Evolutionary conservation across 2,329 filamentous ascomycete species (phyloP).

Genomic region (Colletotrichum lupini): DNA sequence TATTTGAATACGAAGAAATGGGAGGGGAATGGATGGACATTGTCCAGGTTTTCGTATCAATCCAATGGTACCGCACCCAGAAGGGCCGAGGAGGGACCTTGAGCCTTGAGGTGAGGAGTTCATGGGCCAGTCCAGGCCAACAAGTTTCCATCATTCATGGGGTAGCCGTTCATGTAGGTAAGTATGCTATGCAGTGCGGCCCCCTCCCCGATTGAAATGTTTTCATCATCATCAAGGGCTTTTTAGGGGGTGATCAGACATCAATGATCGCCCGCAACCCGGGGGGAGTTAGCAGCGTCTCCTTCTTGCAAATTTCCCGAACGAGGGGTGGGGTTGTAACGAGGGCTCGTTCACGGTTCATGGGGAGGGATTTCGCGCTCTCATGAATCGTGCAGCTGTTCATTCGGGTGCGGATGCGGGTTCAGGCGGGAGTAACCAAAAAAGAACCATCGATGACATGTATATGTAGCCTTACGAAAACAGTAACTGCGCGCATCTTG

Average conservation of each 20-base stretch:
- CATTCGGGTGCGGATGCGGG: constrained; percentile 17
- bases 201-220: constrained; percentile 15
- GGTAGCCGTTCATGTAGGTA: background rate
- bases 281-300: constrained; percentile 2
- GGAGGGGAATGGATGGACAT: background rate
- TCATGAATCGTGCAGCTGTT: constrained; percentile 15
- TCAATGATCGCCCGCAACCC: constrained; percentile 28
- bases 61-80: background rate
- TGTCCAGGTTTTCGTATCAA: background rate
- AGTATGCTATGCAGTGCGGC: constrained; percentile 8
- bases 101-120: background rate
- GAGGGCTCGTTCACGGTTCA: constrained; percentile 7
- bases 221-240: constrained; percentile 6
- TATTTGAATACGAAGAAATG: background rate
- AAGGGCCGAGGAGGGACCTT: background rate
- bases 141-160: background rate
- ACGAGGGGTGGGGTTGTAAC: constrained; percentile 8
- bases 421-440: constrained; percentile 6
- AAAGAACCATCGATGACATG: background rate
- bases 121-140: constrained; percentile 1
- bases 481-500: background rate
- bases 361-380: background rate
- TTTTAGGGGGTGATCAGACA: constrained; percentile 12
- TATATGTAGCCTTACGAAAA: background rate
- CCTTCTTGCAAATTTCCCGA: constrained; percentile 31